These are phyloP conservation scores for Delonix regia DNA, from an alignment of 306 rosid genomes.

Conservation along the genomic window DNA sequence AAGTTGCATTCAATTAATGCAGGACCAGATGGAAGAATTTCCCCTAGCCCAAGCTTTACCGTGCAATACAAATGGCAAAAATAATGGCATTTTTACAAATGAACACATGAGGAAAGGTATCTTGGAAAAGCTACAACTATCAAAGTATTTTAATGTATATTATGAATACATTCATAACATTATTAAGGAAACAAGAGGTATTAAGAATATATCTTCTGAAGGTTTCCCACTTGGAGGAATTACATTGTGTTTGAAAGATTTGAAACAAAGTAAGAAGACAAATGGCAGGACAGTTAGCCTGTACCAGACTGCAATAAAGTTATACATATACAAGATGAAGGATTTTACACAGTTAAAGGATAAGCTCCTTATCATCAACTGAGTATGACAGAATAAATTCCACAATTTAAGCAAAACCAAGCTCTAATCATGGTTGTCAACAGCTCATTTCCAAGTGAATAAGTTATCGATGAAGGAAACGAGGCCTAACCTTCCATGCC, in stretches of 20 bases:
- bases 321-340: neutral
- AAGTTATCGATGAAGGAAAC: slow-evolving; percentile 21
- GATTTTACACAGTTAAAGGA: neutral
- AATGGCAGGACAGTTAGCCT: slow-evolving; percentile 3
- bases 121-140: neutral
- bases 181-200: neutral
- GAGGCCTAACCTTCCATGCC: slow-evolving; percentile 90
- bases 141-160: neutral
- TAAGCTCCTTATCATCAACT: neutral
- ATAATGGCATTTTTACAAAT: neutral
- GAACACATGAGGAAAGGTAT: neutral
- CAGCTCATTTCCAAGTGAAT: slow-evolving; percentile 6
- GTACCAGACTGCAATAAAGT: neutral
- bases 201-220: neutral
- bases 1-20: neutral
- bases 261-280: neutral
- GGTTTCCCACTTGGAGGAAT: neutral
- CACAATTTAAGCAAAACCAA: neutral
- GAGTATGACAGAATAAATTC: neutral
- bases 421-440: neutral
- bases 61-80: neutral
- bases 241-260: neutral
- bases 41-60: neutral
- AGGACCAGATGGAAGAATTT: neutral
- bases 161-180: neutral